Conservation (phyloP, 148 eudicot genomes). For the Cornus kousa region DNA sequence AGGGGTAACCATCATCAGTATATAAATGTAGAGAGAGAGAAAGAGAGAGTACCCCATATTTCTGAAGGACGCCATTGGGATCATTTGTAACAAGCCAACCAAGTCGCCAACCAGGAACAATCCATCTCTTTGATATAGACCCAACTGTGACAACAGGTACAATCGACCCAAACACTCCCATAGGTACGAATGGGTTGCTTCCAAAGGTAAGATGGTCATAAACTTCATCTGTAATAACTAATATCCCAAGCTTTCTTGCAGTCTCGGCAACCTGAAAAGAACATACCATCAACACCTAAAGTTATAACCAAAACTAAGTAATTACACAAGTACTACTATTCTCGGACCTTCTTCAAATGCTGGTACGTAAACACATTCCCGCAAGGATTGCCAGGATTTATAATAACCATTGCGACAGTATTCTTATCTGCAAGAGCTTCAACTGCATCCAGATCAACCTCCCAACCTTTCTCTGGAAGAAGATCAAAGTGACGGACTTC, state of each 20-base stretch:
- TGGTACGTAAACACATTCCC: conserved; percentile 44
- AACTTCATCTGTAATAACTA: conserved; percentile 75
- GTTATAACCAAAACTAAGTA: not conserved
- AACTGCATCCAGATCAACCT: conserved; percentile 40
- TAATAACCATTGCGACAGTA: conserved; percentile 50
- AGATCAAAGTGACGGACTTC: conserved; percentile 51
- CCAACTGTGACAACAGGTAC: conserved; percentile 69
- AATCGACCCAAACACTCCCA: conserved; percentile 67
- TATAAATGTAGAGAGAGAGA: not conserved
- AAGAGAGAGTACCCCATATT: conserved; percentile 39
- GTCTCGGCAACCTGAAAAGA: conserved; percentile 56
- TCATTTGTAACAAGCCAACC: conserved; percentile 73
- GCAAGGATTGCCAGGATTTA: conserved; percentile 62
- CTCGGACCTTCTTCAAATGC: conserved; percentile 41
- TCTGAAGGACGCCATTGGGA: conserved; percentile 43
- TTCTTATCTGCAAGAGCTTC: conserved; percentile 50
- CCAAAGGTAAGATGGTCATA: conserved; percentile 69
- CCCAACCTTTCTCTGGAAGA: conserved; percentile 49
- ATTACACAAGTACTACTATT: not conserved
- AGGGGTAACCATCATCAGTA: not conserved
- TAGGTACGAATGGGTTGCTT: conserved; percentile 66
- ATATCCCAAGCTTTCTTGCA: conserved; percentile 68
- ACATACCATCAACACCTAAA: not conserved
- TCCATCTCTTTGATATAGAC: conserved; percentile 76
- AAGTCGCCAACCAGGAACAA: conserved; percentile 89